Evolutionary conservation across 768 basidiomycete species (phyloP).

Genomic region (Suillus occidentalis): DNA sequence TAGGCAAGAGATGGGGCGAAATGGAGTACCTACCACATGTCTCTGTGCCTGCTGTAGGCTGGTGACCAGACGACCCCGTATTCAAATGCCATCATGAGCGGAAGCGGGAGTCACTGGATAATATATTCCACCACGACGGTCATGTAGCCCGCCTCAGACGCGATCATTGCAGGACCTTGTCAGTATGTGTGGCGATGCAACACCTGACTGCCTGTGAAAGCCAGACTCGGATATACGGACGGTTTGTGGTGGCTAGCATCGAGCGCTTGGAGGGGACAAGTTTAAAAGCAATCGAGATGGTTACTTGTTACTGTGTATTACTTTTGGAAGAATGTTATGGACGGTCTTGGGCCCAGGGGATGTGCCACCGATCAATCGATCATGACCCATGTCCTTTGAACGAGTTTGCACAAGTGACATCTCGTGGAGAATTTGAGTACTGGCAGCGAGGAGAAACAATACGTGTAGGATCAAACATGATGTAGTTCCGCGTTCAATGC

Average conservation of each 20-base stretch:
- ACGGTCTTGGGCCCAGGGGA: no score
- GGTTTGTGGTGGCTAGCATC: neutral
- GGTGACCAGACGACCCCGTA: neutral
- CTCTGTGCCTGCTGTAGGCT: neutral
- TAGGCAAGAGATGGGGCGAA: neutral
- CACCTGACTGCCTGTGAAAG: neutral
- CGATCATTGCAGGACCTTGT: neutral
- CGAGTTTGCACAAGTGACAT: no score
- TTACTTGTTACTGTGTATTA: no score
- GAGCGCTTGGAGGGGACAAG: no score
- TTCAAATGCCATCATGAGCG: neutral
- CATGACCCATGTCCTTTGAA: no score
- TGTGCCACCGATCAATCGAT: no score
- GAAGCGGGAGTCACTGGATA: neutral
- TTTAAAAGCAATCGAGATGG: no score
- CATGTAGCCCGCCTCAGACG: neutral
- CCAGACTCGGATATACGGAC: neutral
- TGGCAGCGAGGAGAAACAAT: no score
- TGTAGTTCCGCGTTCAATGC: no score
- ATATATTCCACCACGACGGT: neutral
- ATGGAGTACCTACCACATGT: neutral
- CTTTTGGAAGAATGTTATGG: no score
- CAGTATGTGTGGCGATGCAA: neutral
- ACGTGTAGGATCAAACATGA: no score
- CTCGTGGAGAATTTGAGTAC: no score